A percentile compares a stretch with the other conserved stretches of the same genome.
Evolutionary conservation across 108 stramenopile species (phyloP).

Genomic region (Seminavis robusta): DNA sequence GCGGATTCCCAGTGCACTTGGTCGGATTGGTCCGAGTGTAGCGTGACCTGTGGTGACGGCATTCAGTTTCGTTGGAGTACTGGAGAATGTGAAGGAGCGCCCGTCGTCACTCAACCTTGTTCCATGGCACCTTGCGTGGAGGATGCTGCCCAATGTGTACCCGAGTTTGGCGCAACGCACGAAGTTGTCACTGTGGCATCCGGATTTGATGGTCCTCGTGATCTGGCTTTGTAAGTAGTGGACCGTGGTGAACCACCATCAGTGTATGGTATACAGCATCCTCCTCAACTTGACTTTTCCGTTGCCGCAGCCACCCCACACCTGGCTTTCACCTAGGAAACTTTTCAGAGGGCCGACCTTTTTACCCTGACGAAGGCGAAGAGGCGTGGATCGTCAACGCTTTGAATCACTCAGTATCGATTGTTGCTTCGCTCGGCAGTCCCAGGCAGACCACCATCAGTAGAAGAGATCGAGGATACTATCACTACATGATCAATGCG

Average conservation of each 20-base stretch:
- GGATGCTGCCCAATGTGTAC: too few species aligned
- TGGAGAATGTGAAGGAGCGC: too few species aligned
- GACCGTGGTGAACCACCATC: too few species aligned
- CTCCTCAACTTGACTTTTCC: too few species aligned
- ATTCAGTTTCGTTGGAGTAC: constrained; percentile 33
- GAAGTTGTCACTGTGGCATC: too few species aligned
- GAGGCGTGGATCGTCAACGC: constrained; percentile 51
- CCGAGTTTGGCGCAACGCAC: too few species aligned
- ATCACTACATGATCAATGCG: constrained; percentile 50
- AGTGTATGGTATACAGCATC: too few species aligned
- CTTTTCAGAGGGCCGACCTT: constrained; percentile 25
- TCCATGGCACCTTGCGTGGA: too few species aligned
- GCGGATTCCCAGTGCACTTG: constrained; percentile 2
- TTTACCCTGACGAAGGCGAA: constrained; percentile 25
- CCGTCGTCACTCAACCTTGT: too few species aligned
- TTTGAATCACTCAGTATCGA: constrained; percentile 32
- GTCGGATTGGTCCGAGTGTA: constrained; percentile 40
- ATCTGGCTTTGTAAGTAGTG: too few species aligned
- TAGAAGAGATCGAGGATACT: constrained; percentile 41
- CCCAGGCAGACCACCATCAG: constrained; percentile 19
- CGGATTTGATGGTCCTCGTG: too few species aligned
- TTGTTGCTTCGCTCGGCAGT: constrained; percentile 32
- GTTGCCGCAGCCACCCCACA: constrained; percentile 48
- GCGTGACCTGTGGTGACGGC: constrained; percentile 35
- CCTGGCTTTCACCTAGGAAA: constrained; percentile 43